Conservation (phyloP, 208 protist species). For the Leishmania braziliensis region DNA sequence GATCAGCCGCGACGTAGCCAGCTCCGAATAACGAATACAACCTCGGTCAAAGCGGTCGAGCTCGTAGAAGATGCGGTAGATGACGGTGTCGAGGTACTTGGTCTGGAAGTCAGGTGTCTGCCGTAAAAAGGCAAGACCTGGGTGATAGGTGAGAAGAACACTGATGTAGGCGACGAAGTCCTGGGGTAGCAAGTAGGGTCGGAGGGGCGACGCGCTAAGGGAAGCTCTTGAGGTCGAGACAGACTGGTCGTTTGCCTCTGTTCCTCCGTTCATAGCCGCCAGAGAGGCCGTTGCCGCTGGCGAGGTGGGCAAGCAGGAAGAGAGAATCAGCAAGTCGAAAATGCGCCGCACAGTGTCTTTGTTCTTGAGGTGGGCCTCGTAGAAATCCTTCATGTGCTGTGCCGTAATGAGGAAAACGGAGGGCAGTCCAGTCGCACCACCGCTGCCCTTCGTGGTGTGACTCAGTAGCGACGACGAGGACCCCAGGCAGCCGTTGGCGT, state of each 20-base stretch:
- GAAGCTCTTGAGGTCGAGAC: background rate
- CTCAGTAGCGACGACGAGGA: conserved; percentile 35
- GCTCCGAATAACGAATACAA: conserved; percentile 79
- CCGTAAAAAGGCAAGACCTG: conserved; percentile 93
- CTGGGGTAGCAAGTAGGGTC: conserved; percentile 57
- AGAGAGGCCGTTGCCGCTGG: conserved; percentile 18
- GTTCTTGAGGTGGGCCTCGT: conserved; percentile 65
- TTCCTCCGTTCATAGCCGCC: conserved; percentile 9
- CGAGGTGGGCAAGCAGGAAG: conserved; percentile 35
- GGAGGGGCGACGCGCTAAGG: conserved; percentile 19
- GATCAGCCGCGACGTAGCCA: conserved; percentile 71
- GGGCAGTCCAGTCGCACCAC: conserved; percentile 5
- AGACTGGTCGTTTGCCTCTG: conserved; percentile 5
- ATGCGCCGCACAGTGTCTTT: conserved; percentile 73
- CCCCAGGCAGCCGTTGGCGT: conserved; percentile 16
- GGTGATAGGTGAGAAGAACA: conserved; percentile 87
- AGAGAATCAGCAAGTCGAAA: conserved; percentile 84
- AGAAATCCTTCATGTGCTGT: conserved; percentile 77
- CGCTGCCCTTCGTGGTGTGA: conserved; percentile 19
- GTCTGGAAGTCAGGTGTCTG: conserved; percentile 94
- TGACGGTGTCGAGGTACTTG: conserved; percentile 95
- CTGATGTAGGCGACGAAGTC: conserved; percentile 85
- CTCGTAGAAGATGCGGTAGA: conserved; percentile 96
- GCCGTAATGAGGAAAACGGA: conserved; percentile 45
- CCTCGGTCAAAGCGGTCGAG: conserved; percentile 85